Conservation (phyloP, 2,329 filamentous ascomycete species). For the Verticillium nonalfalfae region DNA sequence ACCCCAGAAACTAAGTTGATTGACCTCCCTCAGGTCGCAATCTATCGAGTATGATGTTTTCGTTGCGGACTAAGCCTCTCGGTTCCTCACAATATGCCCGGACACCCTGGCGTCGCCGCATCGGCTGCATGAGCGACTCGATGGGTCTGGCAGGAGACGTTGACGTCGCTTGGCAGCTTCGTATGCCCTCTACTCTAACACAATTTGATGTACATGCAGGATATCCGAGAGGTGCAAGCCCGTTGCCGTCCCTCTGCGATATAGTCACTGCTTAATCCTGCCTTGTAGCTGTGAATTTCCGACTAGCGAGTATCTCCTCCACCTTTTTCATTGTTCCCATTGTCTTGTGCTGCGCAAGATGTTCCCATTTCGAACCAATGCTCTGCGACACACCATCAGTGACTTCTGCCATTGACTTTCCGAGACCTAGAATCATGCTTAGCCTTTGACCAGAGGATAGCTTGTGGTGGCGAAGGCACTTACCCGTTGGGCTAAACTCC, state of each 20-base stretch:
- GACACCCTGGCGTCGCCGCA: too few species aligned
- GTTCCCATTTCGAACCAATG: conserved; percentile 46
- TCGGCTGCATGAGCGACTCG: not conserved
- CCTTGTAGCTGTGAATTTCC: conserved; percentile 32
- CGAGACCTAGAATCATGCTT: conserved; percentile 31
- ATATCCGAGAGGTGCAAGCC: not conserved
- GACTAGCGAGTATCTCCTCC: conserved; percentile 48
- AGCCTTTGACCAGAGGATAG: not conserved
- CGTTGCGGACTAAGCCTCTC: too few species aligned
- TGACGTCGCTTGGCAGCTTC: not conserved
- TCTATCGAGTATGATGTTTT: too few species aligned
- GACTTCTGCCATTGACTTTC: conserved; percentile 43
- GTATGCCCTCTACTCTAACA: not conserved
- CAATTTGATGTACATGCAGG: not conserved
- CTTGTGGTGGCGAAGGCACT: not conserved
- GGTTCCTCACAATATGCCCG: too few species aligned
- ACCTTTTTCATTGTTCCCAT: conserved; percentile 47
- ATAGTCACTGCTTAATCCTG: not conserved
- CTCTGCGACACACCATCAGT: conserved; percentile 33
- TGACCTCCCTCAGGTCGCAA: too few species aligned
- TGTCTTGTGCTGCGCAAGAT: conserved; percentile 46
- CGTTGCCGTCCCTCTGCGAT: not conserved
- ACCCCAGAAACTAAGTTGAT: too few species aligned
- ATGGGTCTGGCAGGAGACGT: not conserved
- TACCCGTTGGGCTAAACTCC: conserved; percentile 70